Base-by-base conservation (phyloP, 345 rosid species). In the Lepidium sativum region DNA sequence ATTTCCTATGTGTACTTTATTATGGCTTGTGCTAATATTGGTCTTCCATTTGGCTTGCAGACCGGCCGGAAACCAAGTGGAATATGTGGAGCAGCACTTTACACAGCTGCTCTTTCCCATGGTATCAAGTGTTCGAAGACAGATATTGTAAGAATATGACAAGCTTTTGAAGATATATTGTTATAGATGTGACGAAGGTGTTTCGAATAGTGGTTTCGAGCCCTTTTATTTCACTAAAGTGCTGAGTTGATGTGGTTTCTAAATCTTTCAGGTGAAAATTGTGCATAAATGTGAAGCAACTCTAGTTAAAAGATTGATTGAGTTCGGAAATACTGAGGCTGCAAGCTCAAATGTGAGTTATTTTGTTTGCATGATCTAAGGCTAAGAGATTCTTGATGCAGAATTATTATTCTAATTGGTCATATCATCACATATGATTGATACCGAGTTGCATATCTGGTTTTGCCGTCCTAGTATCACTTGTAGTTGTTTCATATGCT, bases 41-140 rank as follows among this genome's bases (percentile, higher is more conserved):
- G 15, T 20, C 52, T 20, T 14, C 16, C 18, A 39, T 49, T 27
- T 54, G 61, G 23, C 49, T 76, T 64, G 52, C 89, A 92, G 97
- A 92, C 97, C 0, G 98, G 98, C 65, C 82, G 98, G 59, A 87
- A 87, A 65, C 98, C 98, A 52, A 89, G 97, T 78, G 98, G 97
- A 39, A 77, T 92, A 69, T 92, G 98, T 75, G 96, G 98, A 71
- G 96, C 97, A 50, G 98, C 98, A 41, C 79, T 89, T 11, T 89
- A 89, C 62, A 79, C 83, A 63, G 72, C 97, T 72, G 97, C 97
- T 53, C 85, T 82, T 70, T 78, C 94, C 5, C 86, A 92, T 77
- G 95, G 89, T 67, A 60, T 84, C 60, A 82, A 63, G 76, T 84
- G 81, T 67, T 72, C 91, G 5, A 87, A 80, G 68, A 57, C 79